These are phyloP conservation scores for Pseudovirgaria hyperparasitica DNA, from an alignment of 2,329 filamentous ascomycete species.

Conservation along the genomic window DNA sequence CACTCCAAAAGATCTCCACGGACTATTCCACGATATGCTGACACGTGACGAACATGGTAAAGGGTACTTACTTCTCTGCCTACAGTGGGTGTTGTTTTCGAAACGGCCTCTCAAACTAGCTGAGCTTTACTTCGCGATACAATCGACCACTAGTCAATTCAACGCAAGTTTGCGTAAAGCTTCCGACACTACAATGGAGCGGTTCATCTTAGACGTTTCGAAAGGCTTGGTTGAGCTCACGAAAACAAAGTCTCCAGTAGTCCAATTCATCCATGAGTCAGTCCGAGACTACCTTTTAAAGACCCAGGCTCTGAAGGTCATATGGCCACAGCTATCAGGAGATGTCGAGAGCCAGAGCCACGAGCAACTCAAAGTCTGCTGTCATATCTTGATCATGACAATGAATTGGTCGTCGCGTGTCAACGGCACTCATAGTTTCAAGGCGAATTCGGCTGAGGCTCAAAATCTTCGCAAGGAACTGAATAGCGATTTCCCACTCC, in stretches of 20 bases:
- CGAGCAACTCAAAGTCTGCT: slow-evolving; percentile 8
- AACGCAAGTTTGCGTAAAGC: too few relatives aligned
- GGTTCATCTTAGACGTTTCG: slow-evolving; percentile 29
- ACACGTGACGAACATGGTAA: slow-evolving; percentile 24
- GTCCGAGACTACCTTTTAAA: slow-evolving; percentile 35
- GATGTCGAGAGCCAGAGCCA: slow-evolving; percentile 5
- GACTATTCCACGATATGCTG: slow-evolving; percentile 40
- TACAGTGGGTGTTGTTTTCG: slow-evolving; percentile 6
- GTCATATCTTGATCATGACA: not conserved
- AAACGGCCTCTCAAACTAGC: slow-evolving; percentile 4
- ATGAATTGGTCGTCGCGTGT: not conserved
- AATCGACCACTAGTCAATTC: slow-evolving; percentile 1
- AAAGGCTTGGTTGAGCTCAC: slow-evolving; percentile 39
- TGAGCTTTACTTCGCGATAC: slow-evolving; percentile 6
- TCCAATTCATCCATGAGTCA: slow-evolving; percentile 44
- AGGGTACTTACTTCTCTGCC: slow-evolving; percentile 3
- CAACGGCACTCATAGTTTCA: slow-evolving; percentile 1
- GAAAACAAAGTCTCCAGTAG: slow-evolving; percentile 13
- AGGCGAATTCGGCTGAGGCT: slow-evolving; percentile 5
- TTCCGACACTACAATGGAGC: too few relatives aligned
- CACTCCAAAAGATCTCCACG: slow-evolving; percentile 27
- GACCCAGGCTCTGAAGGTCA: slow-evolving; percentile 15
- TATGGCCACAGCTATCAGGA: slow-evolving; percentile 13
- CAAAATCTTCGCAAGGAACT: slow-evolving; percentile 9
- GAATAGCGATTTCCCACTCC: slow-evolving; percentile 27